phyloP scores from a whole-genome alignment of 1,284 basidiomycete genomes.

The Ceratobasidium sp. region DNA sequence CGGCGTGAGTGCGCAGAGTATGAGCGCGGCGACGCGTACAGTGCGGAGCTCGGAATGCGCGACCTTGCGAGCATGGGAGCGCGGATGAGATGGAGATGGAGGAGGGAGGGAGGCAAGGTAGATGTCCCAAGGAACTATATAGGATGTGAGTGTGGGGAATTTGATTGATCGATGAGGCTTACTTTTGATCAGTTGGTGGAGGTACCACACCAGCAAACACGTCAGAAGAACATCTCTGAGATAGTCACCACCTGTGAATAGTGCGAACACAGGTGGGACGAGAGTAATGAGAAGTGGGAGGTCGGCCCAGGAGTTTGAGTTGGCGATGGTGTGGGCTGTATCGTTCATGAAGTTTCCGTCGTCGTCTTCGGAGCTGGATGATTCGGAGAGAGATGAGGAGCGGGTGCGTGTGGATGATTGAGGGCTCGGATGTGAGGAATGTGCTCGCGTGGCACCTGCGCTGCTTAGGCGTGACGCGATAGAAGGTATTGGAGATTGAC shows the following conservation, averaged over 20 bases:
- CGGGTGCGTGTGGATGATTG: background rate
- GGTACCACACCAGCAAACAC: slow-evolving; percentile 74
- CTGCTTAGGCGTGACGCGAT: background rate
- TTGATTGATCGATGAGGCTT: slow-evolving; percentile 49
- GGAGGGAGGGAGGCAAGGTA: slow-evolving; percentile 71
- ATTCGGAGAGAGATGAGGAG: background rate
- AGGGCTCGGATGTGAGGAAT: background rate
- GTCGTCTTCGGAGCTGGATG: background rate
- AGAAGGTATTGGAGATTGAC: background rate
- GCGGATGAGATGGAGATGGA: slow-evolving; percentile 47
- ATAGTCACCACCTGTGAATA: slow-evolving; percentile 82
- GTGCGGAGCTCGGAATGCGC: slow-evolving; percentile 70
- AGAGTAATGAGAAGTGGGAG: slow-evolving; percentile 77
- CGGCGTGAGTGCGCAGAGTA: slow-evolving; percentile 71
- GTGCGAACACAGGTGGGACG: slow-evolving; percentile 78
- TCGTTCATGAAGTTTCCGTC: background rate
- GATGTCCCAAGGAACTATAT: slow-evolving; percentile 78
- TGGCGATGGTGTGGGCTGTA: background rate
- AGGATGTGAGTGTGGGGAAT: slow-evolving; percentile 4
- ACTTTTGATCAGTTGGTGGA: slow-evolving; percentile 85
- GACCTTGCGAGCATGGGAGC: slow-evolving; percentile 57
- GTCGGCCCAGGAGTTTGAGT: slow-evolving; percentile 56
- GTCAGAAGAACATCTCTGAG: slow-evolving; percentile 68
- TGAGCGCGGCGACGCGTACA: slow-evolving; percentile 69
- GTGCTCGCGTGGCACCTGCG: background rate